A percentile compares a stretch with the other conserved stretches of the same genome.
These are phyloP conservation scores for Pseudisothecium myosuroides DNA, from an alignment of 225 moss, liverwort and hornwort genomes.

Conservation along the genomic window DNA sequence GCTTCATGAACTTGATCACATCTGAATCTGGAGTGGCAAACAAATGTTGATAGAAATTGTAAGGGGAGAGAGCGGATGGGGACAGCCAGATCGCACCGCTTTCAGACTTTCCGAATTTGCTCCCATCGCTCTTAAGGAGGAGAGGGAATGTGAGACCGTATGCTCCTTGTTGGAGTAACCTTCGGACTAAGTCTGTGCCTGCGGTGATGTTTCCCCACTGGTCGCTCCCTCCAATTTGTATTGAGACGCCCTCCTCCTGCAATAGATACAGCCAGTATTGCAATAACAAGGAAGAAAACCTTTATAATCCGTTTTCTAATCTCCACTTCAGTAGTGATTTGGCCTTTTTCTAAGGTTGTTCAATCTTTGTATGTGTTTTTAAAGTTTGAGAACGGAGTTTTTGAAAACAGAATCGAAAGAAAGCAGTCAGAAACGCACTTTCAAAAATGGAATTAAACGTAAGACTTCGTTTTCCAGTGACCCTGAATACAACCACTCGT, in stretches of 20 bases:
- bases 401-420: not conserved
- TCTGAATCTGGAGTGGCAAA: conserved; percentile 71
- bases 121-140: conserved; percentile 82
- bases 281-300: not conserved
- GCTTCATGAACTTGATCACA: conserved; percentile 73
- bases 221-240: conserved; percentile 96
- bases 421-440: not conserved
- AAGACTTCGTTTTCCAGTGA: not conserved
- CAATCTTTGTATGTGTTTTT: not conserved
- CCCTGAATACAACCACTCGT: not conserved
- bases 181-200: conserved; percentile 79
- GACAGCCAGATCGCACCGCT: conserved; percentile 83
- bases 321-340: not conserved
- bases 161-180: conserved; percentile 65
- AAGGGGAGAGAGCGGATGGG: conserved; percentile 62
- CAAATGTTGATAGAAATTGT: conserved; percentile 83
- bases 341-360: not conserved
- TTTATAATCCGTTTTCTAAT: not conserved
- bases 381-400: not conserved
- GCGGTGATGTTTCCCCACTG: conserved; percentile 99
- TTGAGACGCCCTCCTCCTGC: conserved; percentile 62
- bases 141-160: conserved; percentile 90
- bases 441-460: not conserved
- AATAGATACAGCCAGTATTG: not conserved
- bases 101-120: conserved; percentile 87